Evolutionary conservation across 1,139 yeast species (phyloP), one percentile per base, ranked within the genome.

Genomic region (Pichia terricola): DNA sequence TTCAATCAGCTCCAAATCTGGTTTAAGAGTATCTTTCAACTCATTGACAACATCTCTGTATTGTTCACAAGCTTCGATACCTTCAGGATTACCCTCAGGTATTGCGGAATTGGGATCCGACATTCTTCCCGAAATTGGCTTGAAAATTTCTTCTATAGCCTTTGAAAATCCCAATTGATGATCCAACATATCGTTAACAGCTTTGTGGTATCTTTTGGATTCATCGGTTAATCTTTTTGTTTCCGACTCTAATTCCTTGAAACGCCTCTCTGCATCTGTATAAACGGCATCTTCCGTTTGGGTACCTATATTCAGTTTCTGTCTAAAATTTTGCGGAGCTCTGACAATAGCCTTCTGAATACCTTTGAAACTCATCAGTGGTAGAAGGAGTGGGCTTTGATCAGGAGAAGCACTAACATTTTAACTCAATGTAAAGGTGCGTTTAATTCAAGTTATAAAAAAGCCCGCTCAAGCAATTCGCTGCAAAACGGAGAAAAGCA

Each of bases 21-120:
- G 98, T 60, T 86, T 81, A 58, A 91, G 71, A 1, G 88, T 79
- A 46, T 78, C 81, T 66, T 89, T 94, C 55, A 91, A 69, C 52
- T 88, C 96, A 42, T 78, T 75, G 39, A 91, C 96, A 49, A 88
- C 83, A 41, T 77, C 94, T 46, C 95, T 72, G 64, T 89, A 91
- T 61, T 84, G 94, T 59, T 85, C 95, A 56, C 95, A 79, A 1
- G 98, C 98, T 57, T 84, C 78, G 52, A 91, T 87, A 54, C 97
- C 98, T 48, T 89, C 94, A 4, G 96, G 97, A 59, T 89, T 88
- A 54, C 94, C 96, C 61, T 91, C 97, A 0, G 88, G 94, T 36
- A 77, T 75, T 4, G 87, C 62, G 5, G 94, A 76, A 58, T 79
- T 82, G 7, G 97, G 96, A 60, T 91, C 97, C 11, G 94, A 80